Evolutionary conservation across 768 basidiomycete species (phyloP), one percentile per base, ranked within the genome.

Genomic region (Russula vinacea): DNA sequence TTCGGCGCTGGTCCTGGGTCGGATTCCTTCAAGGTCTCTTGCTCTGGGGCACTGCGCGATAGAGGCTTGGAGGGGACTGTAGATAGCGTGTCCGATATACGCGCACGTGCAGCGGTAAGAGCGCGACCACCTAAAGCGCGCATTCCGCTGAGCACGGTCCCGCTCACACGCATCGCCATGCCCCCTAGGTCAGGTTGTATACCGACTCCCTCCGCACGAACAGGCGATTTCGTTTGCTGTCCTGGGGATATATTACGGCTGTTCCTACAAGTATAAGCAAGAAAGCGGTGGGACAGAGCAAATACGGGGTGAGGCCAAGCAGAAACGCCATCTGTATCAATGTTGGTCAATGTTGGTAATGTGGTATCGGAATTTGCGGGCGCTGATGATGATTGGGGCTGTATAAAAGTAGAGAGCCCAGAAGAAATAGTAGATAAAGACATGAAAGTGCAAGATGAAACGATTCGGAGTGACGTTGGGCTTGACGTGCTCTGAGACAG

Each of bases 71-170:
- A 73, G 40, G 56, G 11, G 5, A 52, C 22, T 0, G 45, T 1
- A 44, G 56, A 26, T 33, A 56, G 19, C 2, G 59, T 37, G 39
- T 66, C 62, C 44, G 67, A 55, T 13, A 66, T 66, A 32, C 64
- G 67, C 33, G 67, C 53, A 42, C 64, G 60, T 19, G 78, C 80
- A 44, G 83, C 84, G 19, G 78, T 78, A 39, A 81, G 78, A 1
- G 87, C 88, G 69, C 84, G 76, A 17, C 85, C 86, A 1, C 87
- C 84, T 2, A 88, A 71, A 8, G 81, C 81, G 70, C 82, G 81
- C 80, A 89, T 81, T 22, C 87, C 86, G 67, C 79, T 84, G 62
- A 88, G 73, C 11, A 90, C 78, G 26, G 78, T 82, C 37, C 83
- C 85, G 24, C 87, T 86, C 2, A 86, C 81, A 67, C 79, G 84